A percentile compares a stretch with the other conserved stretches of the same genome.
Evolutionary conservation across 331 rosid species (phyloP).

Genomic region (Saraca asoca): DNA sequence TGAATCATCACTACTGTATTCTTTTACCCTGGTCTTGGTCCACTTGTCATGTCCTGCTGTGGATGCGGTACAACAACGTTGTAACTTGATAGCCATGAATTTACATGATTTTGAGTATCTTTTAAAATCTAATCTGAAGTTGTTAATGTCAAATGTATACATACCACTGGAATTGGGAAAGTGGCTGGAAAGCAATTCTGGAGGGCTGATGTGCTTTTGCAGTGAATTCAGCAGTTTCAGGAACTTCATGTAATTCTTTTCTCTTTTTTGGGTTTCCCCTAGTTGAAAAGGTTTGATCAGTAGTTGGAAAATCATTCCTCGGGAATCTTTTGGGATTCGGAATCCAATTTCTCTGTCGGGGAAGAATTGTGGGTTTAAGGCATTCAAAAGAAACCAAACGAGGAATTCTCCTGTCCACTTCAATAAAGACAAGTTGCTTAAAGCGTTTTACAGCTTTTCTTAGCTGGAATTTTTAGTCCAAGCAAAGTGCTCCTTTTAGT

Average conservation of each 20-base stretch:
- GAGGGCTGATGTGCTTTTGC: background rate
- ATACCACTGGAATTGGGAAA: no score
- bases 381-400: constrained; percentile 41
- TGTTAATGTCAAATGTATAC: background rate
- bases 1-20: constrained; percentile 34
- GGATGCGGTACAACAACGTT: constrained; percentile 22
- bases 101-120: background rate
- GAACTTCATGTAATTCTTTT: background rate
- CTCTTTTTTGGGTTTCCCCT: constrained; percentile 13
- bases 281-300: no score
- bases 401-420: constrained; percentile 47
- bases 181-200: background rate
- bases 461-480: constrained; percentile 47
- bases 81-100: constrained; percentile 1
- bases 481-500: constrained; percentile 17
- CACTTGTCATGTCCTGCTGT: constrained; percentile 29
- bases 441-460: constrained; percentile 50
- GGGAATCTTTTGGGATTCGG: constrained; percentile 70
- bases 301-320: constrained; percentile 30
- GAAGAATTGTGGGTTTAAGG: constrained; percentile 39
- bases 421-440: constrained; percentile 55
- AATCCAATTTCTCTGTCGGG: constrained; percentile 35
- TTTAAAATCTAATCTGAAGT: constrained; percentile 14
- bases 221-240: background rate
- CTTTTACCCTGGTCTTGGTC: constrained; percentile 42